phyloP scores from a whole-genome alignment of 352 stramenopile genomes.

The Globisporangium abappressorium region DNA sequence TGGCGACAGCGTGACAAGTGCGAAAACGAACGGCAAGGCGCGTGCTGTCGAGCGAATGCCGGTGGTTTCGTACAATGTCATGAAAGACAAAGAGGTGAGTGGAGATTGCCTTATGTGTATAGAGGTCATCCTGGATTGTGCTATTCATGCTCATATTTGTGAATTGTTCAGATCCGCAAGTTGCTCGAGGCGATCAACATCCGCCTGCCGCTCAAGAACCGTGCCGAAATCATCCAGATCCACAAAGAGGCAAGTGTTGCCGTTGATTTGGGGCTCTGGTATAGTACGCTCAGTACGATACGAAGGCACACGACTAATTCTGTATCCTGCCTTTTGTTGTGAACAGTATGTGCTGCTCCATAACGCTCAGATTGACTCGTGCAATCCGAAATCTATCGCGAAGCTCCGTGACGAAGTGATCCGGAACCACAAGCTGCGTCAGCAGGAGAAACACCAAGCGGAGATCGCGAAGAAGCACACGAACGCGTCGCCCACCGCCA shows the following conservation, averaged over 20 bases:
- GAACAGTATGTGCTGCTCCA: conserved; percentile 69
- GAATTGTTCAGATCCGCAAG: conserved; percentile 41
- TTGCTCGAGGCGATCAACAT: conserved; percentile 71
- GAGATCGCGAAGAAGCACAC: conserved; percentile 31
- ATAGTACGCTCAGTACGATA: not conserved
- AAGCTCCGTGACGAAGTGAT: conserved; percentile 71
- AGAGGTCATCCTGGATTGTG: not conserved
- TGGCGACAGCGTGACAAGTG: not conserved
- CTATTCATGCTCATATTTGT: not conserved
- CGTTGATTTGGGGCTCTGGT: not conserved
- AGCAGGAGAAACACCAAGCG: conserved; percentile 57
- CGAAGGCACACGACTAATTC: not conserved
- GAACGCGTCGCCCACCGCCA: conserved; percentile 25
- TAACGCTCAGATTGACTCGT: conserved; percentile 80
- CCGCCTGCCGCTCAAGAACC: conserved; percentile 52
- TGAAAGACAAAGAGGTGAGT: conserved; percentile 78
- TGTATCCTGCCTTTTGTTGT: not conserved
- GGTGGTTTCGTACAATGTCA: conserved; percentile 81
- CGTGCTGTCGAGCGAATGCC: conserved; percentile 48
- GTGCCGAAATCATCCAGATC: conserved; percentile 85
- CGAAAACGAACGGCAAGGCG: conserved; percentile 8
- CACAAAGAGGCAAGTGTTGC: conserved; percentile 56
- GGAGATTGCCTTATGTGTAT: not conserved
- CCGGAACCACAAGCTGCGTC: conserved; percentile 56
- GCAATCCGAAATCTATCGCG: conserved; percentile 61